phyloP scores from a whole-genome alignment of 2,329 filamentous ascomycete genomes.

The Pseudopithomyces chartarum region DNA sequence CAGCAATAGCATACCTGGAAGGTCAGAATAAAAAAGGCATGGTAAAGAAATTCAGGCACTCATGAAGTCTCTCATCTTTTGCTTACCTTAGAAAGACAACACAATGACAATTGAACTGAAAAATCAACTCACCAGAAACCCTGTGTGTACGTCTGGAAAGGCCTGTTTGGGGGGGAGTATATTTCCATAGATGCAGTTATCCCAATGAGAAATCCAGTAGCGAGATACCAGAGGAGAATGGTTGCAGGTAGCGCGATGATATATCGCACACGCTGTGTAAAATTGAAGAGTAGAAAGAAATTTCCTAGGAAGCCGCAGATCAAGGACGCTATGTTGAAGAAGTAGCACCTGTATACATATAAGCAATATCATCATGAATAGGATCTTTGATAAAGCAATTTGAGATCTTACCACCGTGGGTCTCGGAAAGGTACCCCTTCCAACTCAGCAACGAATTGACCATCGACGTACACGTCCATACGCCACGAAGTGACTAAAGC shows the following conservation, averaged over 20 bases:
- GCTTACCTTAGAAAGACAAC: no score
- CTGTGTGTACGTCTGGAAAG: constrained; percentile 69
- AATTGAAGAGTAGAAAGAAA: constrained; percentile 82
- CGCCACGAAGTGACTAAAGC: constrained; percentile 84
- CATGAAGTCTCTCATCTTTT: not conserved
- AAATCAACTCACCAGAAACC: constrained; percentile 66
- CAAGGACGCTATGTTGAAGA: constrained; percentile 78
- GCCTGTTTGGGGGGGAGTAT: constrained; percentile 57
- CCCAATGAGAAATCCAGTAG: constrained; percentile 67
- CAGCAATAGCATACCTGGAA: constrained; percentile 71
- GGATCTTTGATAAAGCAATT: not conserved
- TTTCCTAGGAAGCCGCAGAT: constrained; percentile 79
- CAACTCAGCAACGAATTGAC: constrained; percentile 56
- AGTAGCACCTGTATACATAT: constrained; percentile 62
- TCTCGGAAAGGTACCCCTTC: constrained; percentile 65
- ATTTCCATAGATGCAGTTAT: constrained; percentile 69
- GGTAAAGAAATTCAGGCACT: not conserved
- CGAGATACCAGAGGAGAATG: constrained; percentile 76
- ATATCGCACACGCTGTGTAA: constrained; percentile 79
- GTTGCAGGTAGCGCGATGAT: constrained; percentile 81
- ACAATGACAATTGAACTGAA: no score
- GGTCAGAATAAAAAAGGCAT: not conserved
- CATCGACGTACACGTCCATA: constrained; percentile 57
- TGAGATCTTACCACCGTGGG: constrained; percentile 66
- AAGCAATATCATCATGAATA: not conserved